Evolutionary conservation across 768 basidiomycete species (phyloP).

Genomic region (Rhodocollybia butyracea): DNA sequence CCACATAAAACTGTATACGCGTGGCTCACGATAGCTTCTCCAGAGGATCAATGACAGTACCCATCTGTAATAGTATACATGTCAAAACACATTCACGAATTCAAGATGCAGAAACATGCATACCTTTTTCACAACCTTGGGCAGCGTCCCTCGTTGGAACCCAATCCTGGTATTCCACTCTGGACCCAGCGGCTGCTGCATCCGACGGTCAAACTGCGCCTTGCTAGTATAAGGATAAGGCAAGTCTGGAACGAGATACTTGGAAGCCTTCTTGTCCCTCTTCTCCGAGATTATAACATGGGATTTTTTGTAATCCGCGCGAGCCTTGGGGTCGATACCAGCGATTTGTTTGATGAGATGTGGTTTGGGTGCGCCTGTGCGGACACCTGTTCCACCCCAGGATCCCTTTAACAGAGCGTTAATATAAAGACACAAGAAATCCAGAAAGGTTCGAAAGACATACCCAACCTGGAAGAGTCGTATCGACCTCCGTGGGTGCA

Average conservation of each 20-base stretch:
- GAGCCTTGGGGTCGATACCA: conserved; percentile 73
- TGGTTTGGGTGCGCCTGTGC: conserved; percentile 56
- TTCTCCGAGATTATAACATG: conserved; percentile 96
- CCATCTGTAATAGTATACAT: conserved; percentile 36
- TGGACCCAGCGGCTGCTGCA: conserved; percentile 76
- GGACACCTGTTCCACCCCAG: conserved; percentile 83
- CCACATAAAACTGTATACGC: too few species aligned
- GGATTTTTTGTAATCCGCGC: conserved; percentile 80
- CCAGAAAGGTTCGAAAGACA: not conserved
- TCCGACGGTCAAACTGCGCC: conserved; percentile 85
- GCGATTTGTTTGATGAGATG: conserved; percentile 78
- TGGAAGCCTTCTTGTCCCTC: conserved; percentile 88
- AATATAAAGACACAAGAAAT: not conserved
- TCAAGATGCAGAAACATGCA: conserved; percentile 8
- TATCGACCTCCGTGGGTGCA: conserved; percentile 85
- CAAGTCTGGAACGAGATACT: conserved; percentile 87
- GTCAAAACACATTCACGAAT: not conserved
- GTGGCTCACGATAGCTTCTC: conserved; percentile 40
- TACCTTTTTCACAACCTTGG: conserved; percentile 86
- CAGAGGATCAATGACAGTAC: conserved; percentile 50
- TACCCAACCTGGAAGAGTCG: conserved; percentile 94
- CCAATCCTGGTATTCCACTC: conserved; percentile 93
- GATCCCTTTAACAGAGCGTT: conserved; percentile 55
- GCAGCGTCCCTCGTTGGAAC: conserved; percentile 82
- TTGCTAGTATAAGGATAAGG: conserved; percentile 94